These are phyloP conservation scores for Russula foetens DNA, from an alignment of 768 basidiomycete species.

Conservation along the genomic window DNA sequence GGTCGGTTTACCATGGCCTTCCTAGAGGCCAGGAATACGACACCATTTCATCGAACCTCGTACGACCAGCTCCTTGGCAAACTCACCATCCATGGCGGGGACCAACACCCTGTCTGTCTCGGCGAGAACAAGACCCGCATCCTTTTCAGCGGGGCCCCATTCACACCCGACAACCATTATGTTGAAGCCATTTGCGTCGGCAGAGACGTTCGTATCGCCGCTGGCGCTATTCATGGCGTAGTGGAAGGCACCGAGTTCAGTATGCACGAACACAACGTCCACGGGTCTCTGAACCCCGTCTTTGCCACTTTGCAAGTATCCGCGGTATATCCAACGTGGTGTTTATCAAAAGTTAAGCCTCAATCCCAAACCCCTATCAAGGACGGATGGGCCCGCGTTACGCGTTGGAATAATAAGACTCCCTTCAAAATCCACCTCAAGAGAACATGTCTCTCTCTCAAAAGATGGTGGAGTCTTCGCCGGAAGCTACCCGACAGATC, in stretches of 20 bases:
- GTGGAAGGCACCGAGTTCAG: constrained; percentile 56
- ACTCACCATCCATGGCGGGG: constrained; percentile 33
- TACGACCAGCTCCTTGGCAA: constrained; percentile 41
- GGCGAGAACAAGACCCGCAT: constrained; percentile 42
- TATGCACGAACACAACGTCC: constrained; percentile 52
- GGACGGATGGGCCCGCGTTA: constrained; percentile 47
- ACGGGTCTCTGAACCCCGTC: constrained; percentile 47
- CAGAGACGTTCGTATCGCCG: constrained; percentile 41
- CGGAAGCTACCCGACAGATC: constrained; percentile 30
- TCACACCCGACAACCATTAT: constrained; percentile 40
- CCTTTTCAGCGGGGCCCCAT: constrained; percentile 51
- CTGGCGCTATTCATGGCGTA: constrained; percentile 56
- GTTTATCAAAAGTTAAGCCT: constrained; percentile 37
- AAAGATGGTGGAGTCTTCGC: constrained; percentile 38
- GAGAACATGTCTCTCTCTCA: constrained; percentile 38
- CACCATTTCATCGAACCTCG: constrained; percentile 46
- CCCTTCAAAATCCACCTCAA: constrained; percentile 50
- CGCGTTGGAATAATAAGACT: constrained; percentile 45
- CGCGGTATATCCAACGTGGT: constrained; percentile 53
- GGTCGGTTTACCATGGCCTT: constrained; percentile 55
- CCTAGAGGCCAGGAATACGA: constrained; percentile 36
- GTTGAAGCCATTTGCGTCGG: constrained; percentile 34
- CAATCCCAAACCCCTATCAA: constrained; percentile 27
- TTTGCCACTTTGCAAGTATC: constrained; percentile 43
- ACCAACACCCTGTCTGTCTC: constrained; percentile 43